These are phyloP conservation scores for Juncus inflexus DNA, from an alignment of 176 grass and related monocot species.

Conservation along the genomic window DNA sequence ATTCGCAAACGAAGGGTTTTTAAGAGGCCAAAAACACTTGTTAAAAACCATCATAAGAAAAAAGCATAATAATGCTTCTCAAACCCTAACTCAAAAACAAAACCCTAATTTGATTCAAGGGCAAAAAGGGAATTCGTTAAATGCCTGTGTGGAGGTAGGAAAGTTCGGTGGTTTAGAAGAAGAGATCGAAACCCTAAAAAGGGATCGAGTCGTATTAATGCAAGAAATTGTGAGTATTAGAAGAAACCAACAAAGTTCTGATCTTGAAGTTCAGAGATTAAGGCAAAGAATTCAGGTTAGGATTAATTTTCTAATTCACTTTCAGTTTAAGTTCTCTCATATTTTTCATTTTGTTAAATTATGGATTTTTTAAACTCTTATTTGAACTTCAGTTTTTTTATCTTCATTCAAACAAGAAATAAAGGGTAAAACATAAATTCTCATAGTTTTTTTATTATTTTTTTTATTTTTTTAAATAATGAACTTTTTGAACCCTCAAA, in stretches of 20 bases:
- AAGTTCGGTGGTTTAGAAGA: neutral
- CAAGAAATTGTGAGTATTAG: constrained; percentile 42
- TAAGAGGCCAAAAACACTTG: constrained; percentile 53
- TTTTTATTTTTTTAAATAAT: neutral
- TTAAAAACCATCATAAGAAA: constrained; percentile 48
- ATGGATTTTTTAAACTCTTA: neutral
- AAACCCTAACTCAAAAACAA: neutral
- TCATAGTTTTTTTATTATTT: neutral
- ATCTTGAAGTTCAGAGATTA: constrained; percentile 35
- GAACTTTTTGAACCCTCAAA: neutral
- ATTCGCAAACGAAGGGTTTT: constrained; percentile 53
- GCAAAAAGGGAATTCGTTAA: neutral
- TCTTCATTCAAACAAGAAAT: neutral
- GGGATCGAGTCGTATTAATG: constrained; percentile 39
- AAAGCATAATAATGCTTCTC: constrained; percentile 1
- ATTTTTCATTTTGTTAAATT: neutral
- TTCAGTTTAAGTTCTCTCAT: neutral
- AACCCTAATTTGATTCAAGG: neutral
- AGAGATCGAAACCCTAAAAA: constrained; percentile 41
- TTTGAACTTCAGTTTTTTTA: neutral
- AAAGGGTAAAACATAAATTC: neutral
- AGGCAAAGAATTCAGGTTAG: constrained; percentile 34
- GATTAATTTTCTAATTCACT: constrained; percentile 2
- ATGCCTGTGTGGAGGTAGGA: constrained; percentile 4
- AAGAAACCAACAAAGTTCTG: constrained; percentile 39